These are phyloP conservation scores for Cercospora zeina DNA, from an alignment of 2,329 filamentous ascomycete genomes.

Conservation along the genomic window DNA sequence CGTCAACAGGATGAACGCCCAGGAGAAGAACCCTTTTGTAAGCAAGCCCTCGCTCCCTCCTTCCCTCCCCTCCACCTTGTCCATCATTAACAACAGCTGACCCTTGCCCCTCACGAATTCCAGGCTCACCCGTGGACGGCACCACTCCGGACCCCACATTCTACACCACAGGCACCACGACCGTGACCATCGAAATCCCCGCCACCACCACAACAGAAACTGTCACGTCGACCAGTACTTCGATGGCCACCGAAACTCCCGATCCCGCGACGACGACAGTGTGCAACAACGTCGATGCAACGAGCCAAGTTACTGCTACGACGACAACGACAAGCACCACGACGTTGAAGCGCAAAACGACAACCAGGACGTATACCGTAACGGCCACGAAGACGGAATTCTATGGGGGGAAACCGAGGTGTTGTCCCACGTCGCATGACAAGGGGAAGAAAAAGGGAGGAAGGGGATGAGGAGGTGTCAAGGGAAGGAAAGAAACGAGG, in stretches of 20 bases:
- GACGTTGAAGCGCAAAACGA: background rate
- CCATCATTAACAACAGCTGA: background rate
- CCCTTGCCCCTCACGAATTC: background rate
- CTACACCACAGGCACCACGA: background rate
- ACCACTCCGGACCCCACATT: background rate
- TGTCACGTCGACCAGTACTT: too few relatives aligned
- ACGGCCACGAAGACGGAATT: background rate
- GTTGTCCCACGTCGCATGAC: background rate
- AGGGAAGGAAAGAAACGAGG: too few relatives aligned
- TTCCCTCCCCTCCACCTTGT: background rate
- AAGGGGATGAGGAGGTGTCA: background rate
- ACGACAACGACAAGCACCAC: background rate
- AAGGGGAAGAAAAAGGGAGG: background rate
- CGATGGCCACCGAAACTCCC: background rate
- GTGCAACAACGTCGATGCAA: background rate
- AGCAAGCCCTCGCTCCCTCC: too few relatives aligned
- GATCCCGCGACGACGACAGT: background rate
- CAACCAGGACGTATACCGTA: background rate
- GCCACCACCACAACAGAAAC: background rate
- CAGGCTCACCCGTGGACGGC: background rate
- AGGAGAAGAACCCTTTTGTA: background rate
- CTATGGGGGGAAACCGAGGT: background rate
- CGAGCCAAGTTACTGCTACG: background rate
- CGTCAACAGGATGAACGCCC: background rate
- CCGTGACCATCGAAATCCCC: background rate